Evolutionary conservation across 1,284 basidiomycete genomes (phyloP), one percentile per base, ranked within the genome.

Genomic region (Cryptococcus sp.): DNA sequence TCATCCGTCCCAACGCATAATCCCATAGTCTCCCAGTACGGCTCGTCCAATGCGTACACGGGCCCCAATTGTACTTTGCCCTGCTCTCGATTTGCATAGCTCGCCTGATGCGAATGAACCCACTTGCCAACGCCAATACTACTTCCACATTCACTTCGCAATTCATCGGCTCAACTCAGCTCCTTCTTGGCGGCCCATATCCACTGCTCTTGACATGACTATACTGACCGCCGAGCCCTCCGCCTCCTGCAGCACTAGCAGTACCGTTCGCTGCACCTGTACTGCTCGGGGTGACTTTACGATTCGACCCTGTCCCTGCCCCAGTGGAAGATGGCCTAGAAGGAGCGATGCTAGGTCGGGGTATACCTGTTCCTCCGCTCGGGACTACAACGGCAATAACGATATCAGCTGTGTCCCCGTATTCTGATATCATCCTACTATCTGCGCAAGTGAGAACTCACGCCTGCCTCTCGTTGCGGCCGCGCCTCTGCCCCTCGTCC

Each of bases 151-250:
- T 13, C 8, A 34, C 29, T 13, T 34, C 29, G 8, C 29, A 10
- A 34, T 2, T 34, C 29, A 34, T 34, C 29, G 20, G 8, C 17
- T 20, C 20, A 46, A 46, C 17, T 46, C 22, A 47, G 20, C 22
- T 23, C 20, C 26, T 3, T 16, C 46, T 53, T 53, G n/a, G 40
- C 29, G 73, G 73, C 0, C 76, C 76, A 54, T 78, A 78, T 16
- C 76, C 76, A 54, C 74, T 76, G 49, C 74, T 74, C 56, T 69
- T 69, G 5, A 78, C 75, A 62, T 75, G 63, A 19, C 66, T 61
- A 52, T 71, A 75, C n/a, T 67, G 59, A 20, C 73, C 72, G 11
- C 59, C 64, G 22, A 68, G 50, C 6, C 65, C 64, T 26, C 54
- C 61, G 5, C 64, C 63, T 41, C 47, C 60, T n/a, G 63, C 66